Percentiles rank a stretch among this genome's conserved stretches.
phyloP scores from a whole-genome alignment of 2,329 filamentous ascomycete genomes.

The Ascochyta viciae-villosae region DNA sequence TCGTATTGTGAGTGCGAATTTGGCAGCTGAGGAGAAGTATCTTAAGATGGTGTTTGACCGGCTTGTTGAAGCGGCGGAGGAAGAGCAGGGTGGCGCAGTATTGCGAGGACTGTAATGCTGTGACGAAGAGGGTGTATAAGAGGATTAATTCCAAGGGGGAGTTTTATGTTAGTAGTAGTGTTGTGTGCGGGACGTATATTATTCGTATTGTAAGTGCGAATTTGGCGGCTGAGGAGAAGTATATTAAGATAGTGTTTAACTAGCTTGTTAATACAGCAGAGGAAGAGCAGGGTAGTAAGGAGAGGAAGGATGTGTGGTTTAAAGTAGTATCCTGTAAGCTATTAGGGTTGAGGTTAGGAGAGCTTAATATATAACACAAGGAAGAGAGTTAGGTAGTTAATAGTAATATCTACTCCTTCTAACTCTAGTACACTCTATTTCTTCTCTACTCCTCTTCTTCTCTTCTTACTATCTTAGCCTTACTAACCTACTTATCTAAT shows the following conservation, averaged over 20 bases:
- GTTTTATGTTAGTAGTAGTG: constrained; percentile 82
- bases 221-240: constrained; percentile 71
- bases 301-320: no score
- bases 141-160: constrained; percentile 74
- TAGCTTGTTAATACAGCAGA: constrained; percentile 71
- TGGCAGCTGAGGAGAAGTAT: constrained; percentile 73
- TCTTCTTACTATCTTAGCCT: no score
- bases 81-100: constrained; percentile 40
- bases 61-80: constrained; percentile 69
- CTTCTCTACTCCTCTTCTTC: no score
- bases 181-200: constrained; percentile 75
- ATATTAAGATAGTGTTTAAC: constrained; percentile 76
- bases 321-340: no score
- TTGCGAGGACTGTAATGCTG: constrained; percentile 66
- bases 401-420: no score
- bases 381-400: neutral
- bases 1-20: constrained; percentile 77
- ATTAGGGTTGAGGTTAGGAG: no score
- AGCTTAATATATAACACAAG: no score
- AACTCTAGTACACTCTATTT: no score
- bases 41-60: constrained; percentile 77
- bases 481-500: no score
- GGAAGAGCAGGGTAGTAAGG: constrained; percentile 39
- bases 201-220: constrained; percentile 84
- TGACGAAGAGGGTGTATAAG: constrained; percentile 75